Base-by-base conservation (phyloP, 2,329 filamentous ascomycete genomes). In the Akanthomyces dipterigenus region DNA sequence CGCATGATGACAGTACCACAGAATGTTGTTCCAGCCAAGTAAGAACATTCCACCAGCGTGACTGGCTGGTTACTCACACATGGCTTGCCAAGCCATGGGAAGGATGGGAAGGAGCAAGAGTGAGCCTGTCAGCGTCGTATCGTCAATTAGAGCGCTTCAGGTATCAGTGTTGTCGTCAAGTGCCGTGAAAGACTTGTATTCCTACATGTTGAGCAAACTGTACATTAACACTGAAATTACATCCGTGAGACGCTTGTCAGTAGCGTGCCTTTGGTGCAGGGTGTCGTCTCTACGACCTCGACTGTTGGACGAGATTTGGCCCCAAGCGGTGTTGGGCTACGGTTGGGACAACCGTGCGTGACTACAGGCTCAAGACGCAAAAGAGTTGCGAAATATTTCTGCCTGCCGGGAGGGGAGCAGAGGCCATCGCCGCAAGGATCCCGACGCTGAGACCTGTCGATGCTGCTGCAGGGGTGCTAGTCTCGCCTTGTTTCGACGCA, bases 401-500 rank as follows among this genome's bases (percentile, higher is more conserved):
- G 51, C 51, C 51, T 40, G 51, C 51, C 36, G 36, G 36, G 5
- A 5, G 22, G 22, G 6, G 3, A 9, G 34, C 34, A 36, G 8
- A 36, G 34, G 42, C 9, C 38, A n/a, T 42, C 22, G 14, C 14
- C 14, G 24, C 24, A 40, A 55, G 24, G 50, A 54, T 54, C 43
- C n/a, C 31, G 28, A 38, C 42, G 55, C 43, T 36, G 42, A 36
- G 28, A 22, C 54, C 22, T 58, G 28, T n/a, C n/a, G 43, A 9
- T 45, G 55, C 42, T 50, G 43, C 24, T 31, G 34, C 48, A 60
- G 26, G 46, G 43, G 45, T 26, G 20, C 56, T 60, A 60, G 56
- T 43, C 38, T 60, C 48, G 56, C 56, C 56, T 20, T 53, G 56
- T 60, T 60, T 60, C 36, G 26, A 45, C 26, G 18, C 38, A 60